phyloP scores from a whole-genome alignment of 129 eudicot genomes.

The Scalesia atractyloides region DNA sequence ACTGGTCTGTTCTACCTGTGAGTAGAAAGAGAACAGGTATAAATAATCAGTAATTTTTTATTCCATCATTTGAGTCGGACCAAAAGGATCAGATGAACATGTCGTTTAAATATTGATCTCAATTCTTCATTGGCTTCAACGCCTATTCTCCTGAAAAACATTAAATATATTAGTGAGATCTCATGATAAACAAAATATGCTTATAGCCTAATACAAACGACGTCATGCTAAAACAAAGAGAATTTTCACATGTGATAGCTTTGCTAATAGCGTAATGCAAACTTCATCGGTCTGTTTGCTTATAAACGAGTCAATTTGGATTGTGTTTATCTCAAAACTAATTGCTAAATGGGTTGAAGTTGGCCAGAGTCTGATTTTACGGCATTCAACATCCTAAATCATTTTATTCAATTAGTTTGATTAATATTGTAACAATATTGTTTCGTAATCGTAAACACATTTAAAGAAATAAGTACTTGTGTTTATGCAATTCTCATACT shows the following conservation, averaged over 20 bases:
- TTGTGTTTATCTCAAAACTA: background rate
- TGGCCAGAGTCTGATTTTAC: background rate
- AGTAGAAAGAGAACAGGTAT: constrained; percentile 1
- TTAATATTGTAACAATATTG: background rate
- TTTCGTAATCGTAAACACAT: background rate
- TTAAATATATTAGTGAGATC: constrained; percentile 7
- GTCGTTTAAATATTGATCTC: constrained; percentile 72
- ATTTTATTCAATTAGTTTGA: background rate
- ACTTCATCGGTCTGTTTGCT: background rate
- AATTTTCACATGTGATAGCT: background rate
- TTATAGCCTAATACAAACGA: background rate
- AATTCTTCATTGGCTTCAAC: constrained; percentile 91
- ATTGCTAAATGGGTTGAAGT: background rate
- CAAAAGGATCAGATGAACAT: constrained; percentile 77
- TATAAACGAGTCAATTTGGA: background rate
- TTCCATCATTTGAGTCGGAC: constrained; percentile 59
- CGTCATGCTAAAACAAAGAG: background rate
- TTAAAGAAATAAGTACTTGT: too few species aligned
- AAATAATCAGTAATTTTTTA: constrained; percentile 4
- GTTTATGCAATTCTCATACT: too few species aligned
- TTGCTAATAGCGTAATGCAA: too few species aligned
- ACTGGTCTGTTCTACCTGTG: constrained; percentile 1
- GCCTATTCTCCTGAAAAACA: constrained; percentile 78
- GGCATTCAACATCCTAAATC: background rate
- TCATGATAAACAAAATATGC: background rate